phyloP scores from a whole-genome alignment of 1,284 basidiomycete species.

The Cryptococcus maquisensis region DNA sequence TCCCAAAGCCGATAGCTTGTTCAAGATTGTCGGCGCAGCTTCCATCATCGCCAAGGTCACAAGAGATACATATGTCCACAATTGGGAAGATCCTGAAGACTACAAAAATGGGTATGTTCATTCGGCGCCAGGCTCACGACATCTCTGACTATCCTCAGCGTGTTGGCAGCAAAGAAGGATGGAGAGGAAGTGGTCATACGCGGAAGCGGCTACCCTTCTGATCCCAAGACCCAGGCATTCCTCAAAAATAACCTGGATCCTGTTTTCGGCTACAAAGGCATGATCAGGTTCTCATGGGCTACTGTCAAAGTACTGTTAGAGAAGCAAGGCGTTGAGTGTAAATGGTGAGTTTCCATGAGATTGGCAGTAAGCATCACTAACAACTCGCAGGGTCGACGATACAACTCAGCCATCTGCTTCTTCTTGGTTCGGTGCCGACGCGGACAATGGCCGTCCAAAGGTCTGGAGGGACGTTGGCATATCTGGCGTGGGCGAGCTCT shows the following conservation, averaged over 20 bases:
- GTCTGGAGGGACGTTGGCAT: constrained; percentile 67
- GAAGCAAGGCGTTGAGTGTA: constrained; percentile 67
- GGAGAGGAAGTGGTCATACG: constrained; percentile 36
- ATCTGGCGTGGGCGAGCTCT: constrained; percentile 58
- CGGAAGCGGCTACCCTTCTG: constrained; percentile 88
- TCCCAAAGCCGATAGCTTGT: constrained; percentile 89
- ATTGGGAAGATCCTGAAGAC: constrained; percentile 61
- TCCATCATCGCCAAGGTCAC: constrained; percentile 95
- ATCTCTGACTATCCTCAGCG: background rate
- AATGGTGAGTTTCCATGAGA: constrained; percentile 61
- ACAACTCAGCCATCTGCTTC: constrained; percentile 64
- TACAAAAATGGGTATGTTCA: constrained; percentile 12
- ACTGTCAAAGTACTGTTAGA: constrained; percentile 85
- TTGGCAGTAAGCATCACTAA: background rate
- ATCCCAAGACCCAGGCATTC: constrained; percentile 90
- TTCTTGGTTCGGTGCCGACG: constrained; percentile 65
- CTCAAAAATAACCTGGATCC: constrained; percentile 72
- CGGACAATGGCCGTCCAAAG: constrained; percentile 66
- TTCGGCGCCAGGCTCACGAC: background rate
- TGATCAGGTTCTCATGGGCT: constrained; percentile 93
- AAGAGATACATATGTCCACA: constrained; percentile 81
- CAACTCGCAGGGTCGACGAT: constrained; percentile 65
- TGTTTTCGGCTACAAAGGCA: constrained; percentile 86
- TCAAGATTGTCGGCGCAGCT: constrained; percentile 94
- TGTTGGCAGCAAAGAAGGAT: constrained; percentile 4